These are phyloP conservation scores for Russula griseocarnosa DNA, from an alignment of 768 basidiomycete species.

Conservation along the genomic window DNA sequence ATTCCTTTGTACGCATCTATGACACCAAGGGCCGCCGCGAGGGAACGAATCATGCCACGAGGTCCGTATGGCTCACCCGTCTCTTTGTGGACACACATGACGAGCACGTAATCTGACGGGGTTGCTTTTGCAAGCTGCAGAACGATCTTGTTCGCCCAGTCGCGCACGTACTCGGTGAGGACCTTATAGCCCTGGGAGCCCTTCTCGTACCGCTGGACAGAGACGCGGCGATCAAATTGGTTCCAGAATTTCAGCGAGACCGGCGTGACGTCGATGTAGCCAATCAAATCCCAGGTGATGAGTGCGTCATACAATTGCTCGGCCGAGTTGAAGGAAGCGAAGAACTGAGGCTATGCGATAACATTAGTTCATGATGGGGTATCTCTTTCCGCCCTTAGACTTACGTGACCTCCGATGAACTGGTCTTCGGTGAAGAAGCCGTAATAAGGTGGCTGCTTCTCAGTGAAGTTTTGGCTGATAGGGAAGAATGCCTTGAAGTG, in stretches of 20 bases:
- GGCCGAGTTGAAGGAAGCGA: slow-evolving; percentile 32
- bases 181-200: not conserved
- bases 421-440: slow-evolving; percentile 20
- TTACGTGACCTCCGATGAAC: slow-evolving; percentile 21
- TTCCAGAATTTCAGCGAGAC: slow-evolving; percentile 35
- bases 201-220: slow-evolving; percentile 1
- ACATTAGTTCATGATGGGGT: not conserved
- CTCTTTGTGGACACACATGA: slow-evolving; percentile 10
- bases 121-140: slow-evolving; percentile 21
- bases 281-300: slow-evolving; percentile 30
- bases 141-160: slow-evolving; percentile 24
- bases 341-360: slow-evolving; percentile 31
- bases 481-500: slow-evolving; percentile 17
- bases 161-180: slow-evolving; percentile 3
- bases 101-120: slow-evolving; percentile 20
- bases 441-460: slow-evolving; percentile 15
- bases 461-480: slow-evolving; percentile 12
- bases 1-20: slow-evolving; percentile 9
- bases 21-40: slow-evolving; percentile 17
- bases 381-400: not conserved
- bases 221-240: slow-evolving; percentile 3
- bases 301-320: slow-evolving; percentile 34
- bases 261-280: slow-evolving; percentile 31
- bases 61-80: slow-evolving; percentile 19
- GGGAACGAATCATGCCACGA: slow-evolving; percentile 24